Evolutionary conservation across 1,284 basidiomycete genomes (phyloP).

Genomic region (Ceratobasidium sp.): DNA sequence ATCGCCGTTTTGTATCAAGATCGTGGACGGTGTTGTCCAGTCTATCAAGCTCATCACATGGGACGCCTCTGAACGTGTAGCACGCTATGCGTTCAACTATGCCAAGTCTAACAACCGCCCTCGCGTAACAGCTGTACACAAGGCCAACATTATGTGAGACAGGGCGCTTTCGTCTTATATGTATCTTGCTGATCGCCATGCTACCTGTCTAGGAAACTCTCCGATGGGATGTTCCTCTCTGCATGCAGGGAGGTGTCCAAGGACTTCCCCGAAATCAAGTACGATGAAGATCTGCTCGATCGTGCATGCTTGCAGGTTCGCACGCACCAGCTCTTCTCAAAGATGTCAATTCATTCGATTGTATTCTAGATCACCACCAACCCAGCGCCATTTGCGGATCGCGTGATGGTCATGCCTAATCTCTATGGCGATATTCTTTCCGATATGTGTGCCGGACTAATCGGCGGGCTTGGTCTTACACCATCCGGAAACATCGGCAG

Average conservation of each 20-base stretch:
- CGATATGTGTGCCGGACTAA: constrained; percentile 98
- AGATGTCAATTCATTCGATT: background rate
- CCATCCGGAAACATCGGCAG: constrained; percentile 98
- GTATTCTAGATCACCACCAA: constrained; percentile 82
- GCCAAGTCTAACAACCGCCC: constrained; percentile 87
- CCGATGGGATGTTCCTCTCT: constrained; percentile 99
- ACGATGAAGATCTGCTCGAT: constrained; percentile 98
- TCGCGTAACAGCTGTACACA: constrained; percentile 98
- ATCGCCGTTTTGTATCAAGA: constrained; percentile 52
- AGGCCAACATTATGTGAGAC: constrained; percentile 96
- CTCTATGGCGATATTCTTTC: constrained; percentile 97
- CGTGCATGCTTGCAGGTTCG: constrained; percentile 90
- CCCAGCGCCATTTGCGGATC: constrained; percentile 91
- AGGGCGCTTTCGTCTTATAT: background rate
- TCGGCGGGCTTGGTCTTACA: constrained; percentile 96
- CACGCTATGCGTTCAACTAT: constrained; percentile 98
- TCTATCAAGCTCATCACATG: constrained; percentile 99
- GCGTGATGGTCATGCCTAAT: constrained; percentile 99
- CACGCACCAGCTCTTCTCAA: constrained; percentile 9
- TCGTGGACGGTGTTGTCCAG: constrained; percentile 98
- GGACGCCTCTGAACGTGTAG: constrained; percentile 98
- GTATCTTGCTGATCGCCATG: background rate
- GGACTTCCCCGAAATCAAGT: constrained; percentile 92
- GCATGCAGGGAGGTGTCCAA: constrained; percentile 97
- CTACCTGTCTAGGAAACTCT: constrained; percentile 83